These are phyloP conservation scores for Tolypocladium album DNA, from an alignment of 2,329 filamentous ascomycete species.

Conservation along the genomic window DNA sequence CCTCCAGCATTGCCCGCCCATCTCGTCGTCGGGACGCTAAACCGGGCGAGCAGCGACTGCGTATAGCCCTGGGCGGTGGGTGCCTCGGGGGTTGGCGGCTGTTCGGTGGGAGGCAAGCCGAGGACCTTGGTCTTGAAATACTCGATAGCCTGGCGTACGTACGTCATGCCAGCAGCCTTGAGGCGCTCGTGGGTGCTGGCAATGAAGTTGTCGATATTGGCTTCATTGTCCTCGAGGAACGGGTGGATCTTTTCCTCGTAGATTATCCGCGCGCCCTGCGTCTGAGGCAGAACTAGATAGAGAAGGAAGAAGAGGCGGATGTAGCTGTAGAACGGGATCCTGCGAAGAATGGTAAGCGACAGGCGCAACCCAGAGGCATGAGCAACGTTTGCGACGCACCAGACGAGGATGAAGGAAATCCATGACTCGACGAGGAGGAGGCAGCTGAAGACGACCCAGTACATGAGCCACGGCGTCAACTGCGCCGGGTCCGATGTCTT, in stretches of 20 bases:
- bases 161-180: conserved; percentile 64
- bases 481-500: conserved; percentile 83
- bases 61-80: conserved; percentile 53
- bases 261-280: conserved; percentile 79
- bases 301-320: conserved; percentile 77
- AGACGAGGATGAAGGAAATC: conserved; percentile 76
- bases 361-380: not conserved
- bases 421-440: conserved; percentile 77
- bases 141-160: conserved; percentile 62
- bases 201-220: conserved; percentile 84
- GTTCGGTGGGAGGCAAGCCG: conserved; percentile 53
- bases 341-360: conserved; percentile 15
- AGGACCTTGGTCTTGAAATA: conserved; percentile 65
- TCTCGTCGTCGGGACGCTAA: conserved; percentile 66
- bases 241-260: conserved; percentile 83
- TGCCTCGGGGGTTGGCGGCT: conserved; percentile 27
- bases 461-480: conserved; percentile 96
- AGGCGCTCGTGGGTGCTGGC: conserved; percentile 68
- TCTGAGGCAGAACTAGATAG: conserved; percentile 94
- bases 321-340: conserved; percentile 91
- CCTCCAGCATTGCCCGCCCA: conserved; percentile 36
- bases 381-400: conserved; percentile 34
- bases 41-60: conserved; percentile 72
- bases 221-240: conserved; percentile 78
- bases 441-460: conserved; percentile 88